Base-by-base conservation (phyloP, 192 early-diverging fungal species). In the Pecoramyces ruminantium region DNA sequence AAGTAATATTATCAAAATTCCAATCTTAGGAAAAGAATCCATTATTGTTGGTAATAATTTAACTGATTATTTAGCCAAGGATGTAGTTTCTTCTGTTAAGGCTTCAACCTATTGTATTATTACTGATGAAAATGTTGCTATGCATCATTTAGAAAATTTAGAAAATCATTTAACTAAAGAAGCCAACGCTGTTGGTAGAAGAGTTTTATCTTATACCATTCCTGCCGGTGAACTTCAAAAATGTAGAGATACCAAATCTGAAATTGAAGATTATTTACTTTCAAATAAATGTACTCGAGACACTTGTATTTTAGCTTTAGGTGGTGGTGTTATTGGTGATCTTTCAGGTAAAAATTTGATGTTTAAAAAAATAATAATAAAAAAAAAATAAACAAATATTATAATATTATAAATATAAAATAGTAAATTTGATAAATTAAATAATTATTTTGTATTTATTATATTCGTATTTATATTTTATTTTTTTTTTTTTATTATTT, bases 271-370 rank as follows among this genome's bases (percentile, higher is more conserved):
- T 86, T 99, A 91, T 87, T 90, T 97, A 85, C 90, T 99, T 28
- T 81, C 83, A 27, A 80, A 95, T 77, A 89, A 89, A 25, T 97
- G 96, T 84, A 97, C 96, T 30, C 89, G 97, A 77, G 97, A 99
- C 84, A 94, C 95, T 2, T 93, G 93, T 81, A 88, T 99, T 77
- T 85, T 99, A 34, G 96, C 96, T 1, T 89, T 99, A 77, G 97
- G 97, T 81, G 97, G 96, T 58, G 97, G 97, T 9, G 97, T 99
- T 0, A 95, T 99, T 84, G 96, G 97, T 78, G 97, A 99, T 86
- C 85, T 99, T 79, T 91, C 93, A 28, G 97, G 97, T 78, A 82
- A 13, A 78, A 82, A 77, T 8, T 2, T 29, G 82, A 81, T 78
- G n/a, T n/a, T n/a, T n/a, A n/a, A n/a, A n/a, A n/a, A n/a, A n/a